Base-by-base conservation (phyloP, 2,329 filamentous ascomycete genomes). In the Sporothrix protearum region DNA sequence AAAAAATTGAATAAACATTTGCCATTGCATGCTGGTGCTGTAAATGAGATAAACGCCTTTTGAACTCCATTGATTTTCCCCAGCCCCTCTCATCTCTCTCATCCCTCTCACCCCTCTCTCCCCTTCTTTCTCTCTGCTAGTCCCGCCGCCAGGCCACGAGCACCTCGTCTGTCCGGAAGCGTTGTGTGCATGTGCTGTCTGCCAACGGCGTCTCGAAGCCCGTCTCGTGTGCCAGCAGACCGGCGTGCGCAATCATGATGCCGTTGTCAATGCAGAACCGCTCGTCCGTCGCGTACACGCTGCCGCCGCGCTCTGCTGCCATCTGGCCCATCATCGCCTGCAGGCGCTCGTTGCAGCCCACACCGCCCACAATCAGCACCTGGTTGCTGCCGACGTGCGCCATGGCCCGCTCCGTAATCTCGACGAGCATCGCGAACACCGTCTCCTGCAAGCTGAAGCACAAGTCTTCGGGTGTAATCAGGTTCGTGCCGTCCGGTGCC, bases 281-380 rank as follows among this genome's bases (percentile, higher is more conserved):
- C 84, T 99, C 96, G 79, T 99, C 96, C 0, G 95, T 98, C 30
- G 96, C 94, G 82, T 92, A 97, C 3, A 98, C 93, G 77, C 89
- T 94, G 3, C 96, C 96, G 69, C 94, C 93, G 49, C 96, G 85
- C 80, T 97, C 94, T 59, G 85, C 85, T 19, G 94, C 95, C 96
- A 99, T 99, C 63, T 91, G 85, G 19, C 93, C 94, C 96, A 99
- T 99, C 96, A 99, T 99, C 77, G 97, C 89, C 83, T 99, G 96
- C 76, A 99, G 80, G 3, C 96, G 87, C 83, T 97, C 91, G 79
- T 99, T 99, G 80, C 93, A 97, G 2, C 96, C 96, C 1, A 99
- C 96, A 28, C 96, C 96, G 51, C 96, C 96, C 2, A 99, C 96
- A 71, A 99, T 94, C 61, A 99, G 84, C 7, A 99, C 96, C 83